phyloP scores from a whole-genome alignment of 768 basidiomycete genomes.

The Clitopilus hobsonii region DNA sequence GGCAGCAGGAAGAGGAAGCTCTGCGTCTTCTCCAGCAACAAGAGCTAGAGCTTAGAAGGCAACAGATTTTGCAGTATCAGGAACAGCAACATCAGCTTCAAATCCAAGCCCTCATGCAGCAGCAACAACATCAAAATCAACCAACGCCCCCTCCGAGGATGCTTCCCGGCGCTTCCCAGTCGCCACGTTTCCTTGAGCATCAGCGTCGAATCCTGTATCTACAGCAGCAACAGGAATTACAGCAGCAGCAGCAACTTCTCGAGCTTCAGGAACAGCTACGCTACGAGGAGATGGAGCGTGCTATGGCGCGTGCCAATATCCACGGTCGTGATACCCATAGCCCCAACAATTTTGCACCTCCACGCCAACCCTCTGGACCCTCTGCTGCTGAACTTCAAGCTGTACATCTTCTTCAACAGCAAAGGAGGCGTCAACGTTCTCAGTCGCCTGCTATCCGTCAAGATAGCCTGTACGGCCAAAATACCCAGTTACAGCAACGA shows the following conservation, averaged over 20 bases:
- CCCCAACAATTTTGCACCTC: constrained; percentile 27
- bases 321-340: constrained; percentile 28
- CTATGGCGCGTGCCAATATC: constrained; percentile 46
- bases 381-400: constrained; percentile 47
- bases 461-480: constrained; percentile 55
- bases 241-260: constrained; percentile 53
- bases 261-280: constrained; percentile 63
- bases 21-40: constrained; percentile 27
- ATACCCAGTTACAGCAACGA: constrained; percentile 69
- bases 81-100: constrained; percentile 48
- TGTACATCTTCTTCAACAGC: constrained; percentile 33
- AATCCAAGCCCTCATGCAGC: constrained; percentile 41
- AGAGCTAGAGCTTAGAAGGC: constrained; percentile 33
- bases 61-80: constrained; percentile 44
- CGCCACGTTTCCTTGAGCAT: constrained; percentile 76
- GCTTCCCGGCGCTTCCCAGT: constrained; percentile 63
- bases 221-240: constrained; percentile 65
- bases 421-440: constrained; percentile 44
- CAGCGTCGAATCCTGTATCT: constrained; percentile 64
- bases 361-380: constrained; percentile 39
- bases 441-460: constrained; percentile 33
- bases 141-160: constrained; percentile 70
- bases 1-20: constrained; percentile 32
- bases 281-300: constrained; percentile 63
- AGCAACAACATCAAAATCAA: constrained; percentile 48